Percentiles rank a stretch among this genome's conserved stretches.
Conservation (phyloP, 306 rosid genomes). For the Vigna mungo region DNA sequence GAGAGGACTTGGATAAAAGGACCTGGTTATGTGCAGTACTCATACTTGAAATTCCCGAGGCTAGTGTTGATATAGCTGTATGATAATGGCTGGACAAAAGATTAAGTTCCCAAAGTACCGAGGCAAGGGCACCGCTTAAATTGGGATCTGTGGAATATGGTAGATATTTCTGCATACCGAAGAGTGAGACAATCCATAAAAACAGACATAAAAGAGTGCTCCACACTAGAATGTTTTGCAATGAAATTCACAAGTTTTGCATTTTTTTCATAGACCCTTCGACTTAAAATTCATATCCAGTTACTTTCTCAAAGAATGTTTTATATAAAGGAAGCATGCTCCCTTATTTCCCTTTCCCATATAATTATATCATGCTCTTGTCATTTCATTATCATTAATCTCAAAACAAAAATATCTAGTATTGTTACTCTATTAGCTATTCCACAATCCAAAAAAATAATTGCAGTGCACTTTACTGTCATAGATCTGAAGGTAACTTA, state of each 20-base stretch:
- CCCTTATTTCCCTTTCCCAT: constrained; percentile 9
- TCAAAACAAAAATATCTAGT: no score
- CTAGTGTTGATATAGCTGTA: constrained; percentile 73
- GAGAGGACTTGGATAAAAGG: constrained; percentile 62
- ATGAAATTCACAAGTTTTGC: not conserved
- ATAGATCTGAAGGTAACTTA: not conserved
- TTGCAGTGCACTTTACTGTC: not conserved
- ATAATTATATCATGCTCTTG: not conserved
- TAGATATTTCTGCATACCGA: constrained; percentile 77
- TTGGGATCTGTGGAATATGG: constrained; percentile 86
- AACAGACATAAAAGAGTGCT: constrained; percentile 6
- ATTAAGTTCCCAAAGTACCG: constrained; percentile 94
- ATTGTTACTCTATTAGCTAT: not conserved
- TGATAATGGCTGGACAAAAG: constrained; percentile 83
- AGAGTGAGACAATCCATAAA: constrained; percentile 20
- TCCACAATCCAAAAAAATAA: not conserved
- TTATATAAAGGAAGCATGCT: constrained; percentile 4
- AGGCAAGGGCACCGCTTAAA: constrained; percentile 95
- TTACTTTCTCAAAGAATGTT: not conserved
- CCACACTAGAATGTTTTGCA: constrained; percentile 10
- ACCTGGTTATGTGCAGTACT: constrained; percentile 65
- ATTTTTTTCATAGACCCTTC: not conserved
- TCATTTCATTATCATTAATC: not conserved
- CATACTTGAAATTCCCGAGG: constrained; percentile 70
- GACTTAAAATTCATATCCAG: not conserved